Conservation (phyloP, 345 rosid species). For the Microcos paniculata region DNA sequence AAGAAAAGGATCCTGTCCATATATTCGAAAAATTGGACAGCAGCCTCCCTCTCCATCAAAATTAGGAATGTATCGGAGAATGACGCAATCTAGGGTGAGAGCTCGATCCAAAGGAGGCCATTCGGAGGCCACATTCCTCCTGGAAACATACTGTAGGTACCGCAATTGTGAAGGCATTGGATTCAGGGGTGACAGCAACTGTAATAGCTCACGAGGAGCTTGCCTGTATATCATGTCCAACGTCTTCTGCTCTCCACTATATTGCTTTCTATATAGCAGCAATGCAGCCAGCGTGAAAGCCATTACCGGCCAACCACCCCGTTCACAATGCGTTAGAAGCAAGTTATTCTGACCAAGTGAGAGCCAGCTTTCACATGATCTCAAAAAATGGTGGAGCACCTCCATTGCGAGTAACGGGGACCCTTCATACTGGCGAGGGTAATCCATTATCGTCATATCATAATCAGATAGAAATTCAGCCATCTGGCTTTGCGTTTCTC, state of each 20-base stretch:
- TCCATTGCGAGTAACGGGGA: conserved; percentile 84
- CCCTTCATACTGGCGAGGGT: conserved; percentile 91
- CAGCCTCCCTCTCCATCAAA: conserved; percentile 76
- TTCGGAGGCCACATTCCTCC: conserved; percentile 81
- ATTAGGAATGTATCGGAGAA: conserved; percentile 73
- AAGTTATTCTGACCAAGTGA: conserved; percentile 75
- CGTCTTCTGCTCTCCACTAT: conserved; percentile 79
- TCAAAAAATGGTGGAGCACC: conserved; percentile 83
- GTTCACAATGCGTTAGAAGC: conserved; percentile 86
- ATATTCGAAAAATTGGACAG: conserved; percentile 78
- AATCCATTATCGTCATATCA: conserved; percentile 93
- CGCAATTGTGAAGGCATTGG: conserved; percentile 88
- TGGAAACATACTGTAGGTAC: conserved; percentile 82
- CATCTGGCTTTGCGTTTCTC: conserved; percentile 51
- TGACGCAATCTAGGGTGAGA: conserved; percentile 84
- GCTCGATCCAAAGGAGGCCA: conserved; percentile 98
- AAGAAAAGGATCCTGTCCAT: conserved; percentile 83
- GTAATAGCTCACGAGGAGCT: conserved; percentile 89
- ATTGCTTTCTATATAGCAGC: conserved; percentile 80
- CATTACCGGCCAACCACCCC: conserved; percentile 85
- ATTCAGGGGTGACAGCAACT: conserved; percentile 69
- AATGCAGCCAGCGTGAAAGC: conserved; percentile 86
- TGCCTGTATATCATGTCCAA: conserved; percentile 90
- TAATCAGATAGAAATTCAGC: conserved; percentile 60
- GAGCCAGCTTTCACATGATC: conserved; percentile 96